Percentiles rank a stretch among this genome's conserved stretches.
Evolutionary conservation across 2,329 filamentous ascomycete species (phyloP).

Genomic region (Clonostachys rosea): DNA sequence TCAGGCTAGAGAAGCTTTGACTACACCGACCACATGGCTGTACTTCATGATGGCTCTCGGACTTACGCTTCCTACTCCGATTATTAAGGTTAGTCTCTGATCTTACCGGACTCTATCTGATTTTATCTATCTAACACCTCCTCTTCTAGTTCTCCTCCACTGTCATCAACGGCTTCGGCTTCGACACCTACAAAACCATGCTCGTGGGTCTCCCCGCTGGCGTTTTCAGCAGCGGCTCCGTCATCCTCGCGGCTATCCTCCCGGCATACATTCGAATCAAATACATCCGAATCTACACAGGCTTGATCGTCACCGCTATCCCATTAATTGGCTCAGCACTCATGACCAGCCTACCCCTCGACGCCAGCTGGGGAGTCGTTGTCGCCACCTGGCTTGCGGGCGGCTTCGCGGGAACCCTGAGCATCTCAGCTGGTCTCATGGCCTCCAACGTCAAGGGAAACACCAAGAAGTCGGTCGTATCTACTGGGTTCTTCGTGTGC

Average conservation of each 20-base stretch:
- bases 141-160: constrained; percentile 1
- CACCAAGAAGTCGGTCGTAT: constrained; percentile 17
- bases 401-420: constrained; percentile 33
- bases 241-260: constrained; percentile 9
- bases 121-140: neutral
- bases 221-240: neutral
- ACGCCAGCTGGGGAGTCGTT: constrained; percentile 39
- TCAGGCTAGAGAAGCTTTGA: constrained; percentile 22
- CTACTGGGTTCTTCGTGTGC: constrained; percentile 14
- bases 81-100: too few relatives aligned
- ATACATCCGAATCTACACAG: too few relatives aligned
- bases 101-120: neutral
- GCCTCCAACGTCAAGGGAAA: constrained; percentile 21
- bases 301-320: too few relatives aligned
- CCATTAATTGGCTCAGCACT: constrained; percentile 38
- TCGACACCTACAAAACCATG: constrained; percentile 2
- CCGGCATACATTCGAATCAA: constrained; percentile 7
- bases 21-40: too few relatives aligned
- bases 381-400: constrained; percentile 37
- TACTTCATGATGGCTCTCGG: too few relatives aligned
- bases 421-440: constrained; percentile 28
- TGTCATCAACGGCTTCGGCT: constrained; percentile 8
- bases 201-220: constrained; percentile 5
- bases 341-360: constrained; percentile 30
- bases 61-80: too few relatives aligned